phyloP scores from a whole-genome alignment of 768 basidiomycete species.

The Mycena pura region DNA sequence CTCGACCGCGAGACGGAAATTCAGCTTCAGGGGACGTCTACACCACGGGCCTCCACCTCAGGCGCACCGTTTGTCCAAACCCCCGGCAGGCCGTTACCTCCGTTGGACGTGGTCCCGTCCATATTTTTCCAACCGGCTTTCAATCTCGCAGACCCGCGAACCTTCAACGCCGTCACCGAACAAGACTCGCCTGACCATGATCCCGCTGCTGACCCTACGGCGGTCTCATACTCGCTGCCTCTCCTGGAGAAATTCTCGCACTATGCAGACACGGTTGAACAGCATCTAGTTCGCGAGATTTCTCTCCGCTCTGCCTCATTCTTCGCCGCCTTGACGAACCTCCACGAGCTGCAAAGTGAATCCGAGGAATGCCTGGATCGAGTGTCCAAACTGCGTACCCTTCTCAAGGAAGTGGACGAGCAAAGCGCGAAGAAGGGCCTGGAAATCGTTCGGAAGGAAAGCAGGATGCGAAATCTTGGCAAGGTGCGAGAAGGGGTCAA shows the following conservation, averaged over 20 bases:
- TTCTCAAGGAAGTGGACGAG: slow-evolving; percentile 79
- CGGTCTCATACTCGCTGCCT: slow-evolving; percentile 71
- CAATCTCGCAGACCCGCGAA: slow-evolving; percentile 80
- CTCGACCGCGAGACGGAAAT: slow-evolving; percentile 47
- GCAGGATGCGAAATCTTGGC: slow-evolving; percentile 64
- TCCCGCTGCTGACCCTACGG: slow-evolving; percentile 57
- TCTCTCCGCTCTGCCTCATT: slow-evolving; percentile 90
- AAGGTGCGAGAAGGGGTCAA: slow-evolving; percentile 66
- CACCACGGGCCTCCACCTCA: slow-evolving; percentile 25
- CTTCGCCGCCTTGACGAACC: slow-evolving; percentile 94
- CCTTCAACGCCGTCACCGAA: slow-evolving; percentile 80
- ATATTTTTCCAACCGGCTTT: slow-evolving; percentile 84
- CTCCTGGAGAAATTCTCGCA: slow-evolving; percentile 90
- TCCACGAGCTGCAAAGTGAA: slow-evolving; percentile 91
- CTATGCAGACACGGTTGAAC: slow-evolving; percentile 92
- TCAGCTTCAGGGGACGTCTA: slow-evolving; percentile 43
- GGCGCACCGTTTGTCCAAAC: slow-evolving; percentile 35
- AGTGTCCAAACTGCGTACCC: slow-evolving; percentile 72
- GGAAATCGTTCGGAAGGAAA: slow-evolving; percentile 70
- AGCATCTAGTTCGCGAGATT: slow-evolving; percentile 93
- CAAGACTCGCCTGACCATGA: slow-evolving; percentile 47
- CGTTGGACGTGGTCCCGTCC: slow-evolving; percentile 76
- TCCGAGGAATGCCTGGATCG: slow-evolving; percentile 82
- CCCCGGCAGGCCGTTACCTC: slow-evolving; percentile 59
- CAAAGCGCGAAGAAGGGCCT: slow-evolving; percentile 82